Percentiles rank a stretch among this genome's conserved stretches.
phyloP scores from a whole-genome alignment of 1,284 basidiomycete genomes.

The Pseudomicrostroma phylloplanum region DNA sequence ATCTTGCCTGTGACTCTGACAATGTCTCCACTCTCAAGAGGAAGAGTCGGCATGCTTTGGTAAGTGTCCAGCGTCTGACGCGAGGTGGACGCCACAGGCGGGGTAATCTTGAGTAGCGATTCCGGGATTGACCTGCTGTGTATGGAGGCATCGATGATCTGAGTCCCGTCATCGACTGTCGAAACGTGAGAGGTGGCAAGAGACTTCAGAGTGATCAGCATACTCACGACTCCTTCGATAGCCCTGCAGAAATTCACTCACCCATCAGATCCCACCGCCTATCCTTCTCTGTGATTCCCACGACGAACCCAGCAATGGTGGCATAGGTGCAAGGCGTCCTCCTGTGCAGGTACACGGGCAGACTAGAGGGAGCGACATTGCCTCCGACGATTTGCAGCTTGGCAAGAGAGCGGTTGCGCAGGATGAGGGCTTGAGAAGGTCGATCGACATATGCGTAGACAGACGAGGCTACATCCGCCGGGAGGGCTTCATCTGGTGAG shows the following conservation, averaged over 20 bases:
- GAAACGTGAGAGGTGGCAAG: too few species aligned
- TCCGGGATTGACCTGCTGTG: neutral
- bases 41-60: neutral
- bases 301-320: neutral
- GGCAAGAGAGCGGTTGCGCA: neutral
- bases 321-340: neutral
- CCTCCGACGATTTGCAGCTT: neutral
- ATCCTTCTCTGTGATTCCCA: neutral
- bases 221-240: too few species aligned
- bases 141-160: neutral
- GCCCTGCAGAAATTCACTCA: too few species aligned
- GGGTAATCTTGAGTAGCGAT: neutral
- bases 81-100: neutral
- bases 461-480: conserved; percentile 2
- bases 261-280: neutral
- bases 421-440: neutral
- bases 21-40: neutral
- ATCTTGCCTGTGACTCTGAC: conserved; percentile 3
- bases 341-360: neutral
- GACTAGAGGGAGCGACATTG: neutral
- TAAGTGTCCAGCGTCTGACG: neutral
- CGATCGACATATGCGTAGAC: neutral
- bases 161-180: neutral
- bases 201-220: too few species aligned
- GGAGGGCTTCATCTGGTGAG: neutral